Evolutionary conservation across 305 asterid species (phyloP).

Genomic region (Petunia hybrid): DNA sequence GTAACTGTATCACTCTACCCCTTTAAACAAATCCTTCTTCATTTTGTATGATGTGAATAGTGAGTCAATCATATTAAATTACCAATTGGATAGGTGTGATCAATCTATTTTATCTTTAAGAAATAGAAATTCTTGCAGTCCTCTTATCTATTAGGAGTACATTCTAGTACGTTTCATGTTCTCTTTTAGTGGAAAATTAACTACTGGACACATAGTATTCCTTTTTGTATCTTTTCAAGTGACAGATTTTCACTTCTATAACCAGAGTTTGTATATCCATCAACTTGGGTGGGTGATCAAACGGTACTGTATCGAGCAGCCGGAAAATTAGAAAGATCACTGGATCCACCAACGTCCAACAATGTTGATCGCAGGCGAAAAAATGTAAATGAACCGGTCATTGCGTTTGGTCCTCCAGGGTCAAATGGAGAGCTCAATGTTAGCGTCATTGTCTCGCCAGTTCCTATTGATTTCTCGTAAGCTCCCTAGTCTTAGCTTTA

Average conservation of each 20-base stretch:
- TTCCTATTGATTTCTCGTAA: constrained; percentile 79
- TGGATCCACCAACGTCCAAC: constrained; percentile 66
- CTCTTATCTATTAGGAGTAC: neutral
- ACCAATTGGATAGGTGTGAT: too few relatives aligned
- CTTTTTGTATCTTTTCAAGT: too few relatives aligned
- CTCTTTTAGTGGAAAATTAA: neutral
- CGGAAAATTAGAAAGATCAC: constrained; percentile 73
- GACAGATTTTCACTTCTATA: neutral
- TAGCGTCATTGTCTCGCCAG: constrained; percentile 81
- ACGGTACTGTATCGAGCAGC: constrained; percentile 77
- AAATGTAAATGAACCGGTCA: constrained; percentile 68
- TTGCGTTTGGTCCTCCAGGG: constrained; percentile 94
- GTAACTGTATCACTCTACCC: constrained; percentile 31
- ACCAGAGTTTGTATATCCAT: constrained; percentile 85
- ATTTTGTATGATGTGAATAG: too few relatives aligned
- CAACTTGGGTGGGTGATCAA: constrained; percentile 90
- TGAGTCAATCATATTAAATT: too few relatives aligned
- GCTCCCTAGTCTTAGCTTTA: constrained; percentile 25
- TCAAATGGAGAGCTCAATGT: constrained; percentile 94
- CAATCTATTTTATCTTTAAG: too few relatives aligned
- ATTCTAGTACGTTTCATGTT: neutral
- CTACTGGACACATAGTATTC: too few relatives aligned
- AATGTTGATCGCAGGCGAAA: constrained; percentile 40
- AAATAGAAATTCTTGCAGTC: too few relatives aligned
- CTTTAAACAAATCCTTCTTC: too few relatives aligned